phyloP scores from a whole-genome alignment of 208 protist genomes.

The Leishmania turanica region DNA sequence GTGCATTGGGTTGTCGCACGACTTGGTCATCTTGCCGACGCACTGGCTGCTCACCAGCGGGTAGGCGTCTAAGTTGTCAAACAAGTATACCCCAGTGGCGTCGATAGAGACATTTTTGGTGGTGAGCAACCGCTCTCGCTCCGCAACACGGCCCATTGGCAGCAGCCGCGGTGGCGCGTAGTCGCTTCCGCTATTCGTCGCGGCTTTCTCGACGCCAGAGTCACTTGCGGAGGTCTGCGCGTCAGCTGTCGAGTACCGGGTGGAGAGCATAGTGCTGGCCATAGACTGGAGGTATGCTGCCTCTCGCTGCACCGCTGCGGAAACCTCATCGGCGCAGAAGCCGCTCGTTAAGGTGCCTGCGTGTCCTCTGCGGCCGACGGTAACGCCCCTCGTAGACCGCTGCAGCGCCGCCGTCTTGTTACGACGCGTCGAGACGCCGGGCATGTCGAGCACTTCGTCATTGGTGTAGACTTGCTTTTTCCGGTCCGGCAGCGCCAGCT shows the following conservation, averaged over 20 bases:
- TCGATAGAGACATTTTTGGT: constrained; percentile 87
- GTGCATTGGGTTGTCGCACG: constrained; percentile 73
- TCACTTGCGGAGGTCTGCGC: background rate
- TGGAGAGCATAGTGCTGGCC: constrained; percentile 23
- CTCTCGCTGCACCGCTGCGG: constrained; percentile 23
- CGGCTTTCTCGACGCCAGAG: background rate
- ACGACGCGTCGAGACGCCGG: constrained; percentile 47
- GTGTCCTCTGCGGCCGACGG: background rate
- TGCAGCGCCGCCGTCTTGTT: constrained; percentile 36
- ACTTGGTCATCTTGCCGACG: constrained; percentile 59
- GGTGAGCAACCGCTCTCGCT: constrained; percentile 68
- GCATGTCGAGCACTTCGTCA: constrained; percentile 70
- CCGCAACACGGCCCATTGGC: constrained; percentile 62
- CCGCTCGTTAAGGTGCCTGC: background rate
- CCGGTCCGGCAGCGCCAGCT: constrained; percentile 70
- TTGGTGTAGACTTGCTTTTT: constrained; percentile 40
- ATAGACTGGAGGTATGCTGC: constrained; percentile 23
- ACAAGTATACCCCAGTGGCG: constrained; percentile 60
- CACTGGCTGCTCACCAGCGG: constrained; percentile 70
- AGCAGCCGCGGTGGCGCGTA: constrained; percentile 55
- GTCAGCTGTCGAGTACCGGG: background rate
- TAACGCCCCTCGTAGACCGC: constrained; percentile 36
- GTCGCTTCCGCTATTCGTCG: background rate
- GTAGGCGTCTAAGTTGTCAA: constrained; percentile 58
- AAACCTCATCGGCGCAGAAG: constrained; percentile 10